phyloP scores from a whole-genome alignment of 768 basidiomycete genomes.

The Termitomyces sp. region DNA sequence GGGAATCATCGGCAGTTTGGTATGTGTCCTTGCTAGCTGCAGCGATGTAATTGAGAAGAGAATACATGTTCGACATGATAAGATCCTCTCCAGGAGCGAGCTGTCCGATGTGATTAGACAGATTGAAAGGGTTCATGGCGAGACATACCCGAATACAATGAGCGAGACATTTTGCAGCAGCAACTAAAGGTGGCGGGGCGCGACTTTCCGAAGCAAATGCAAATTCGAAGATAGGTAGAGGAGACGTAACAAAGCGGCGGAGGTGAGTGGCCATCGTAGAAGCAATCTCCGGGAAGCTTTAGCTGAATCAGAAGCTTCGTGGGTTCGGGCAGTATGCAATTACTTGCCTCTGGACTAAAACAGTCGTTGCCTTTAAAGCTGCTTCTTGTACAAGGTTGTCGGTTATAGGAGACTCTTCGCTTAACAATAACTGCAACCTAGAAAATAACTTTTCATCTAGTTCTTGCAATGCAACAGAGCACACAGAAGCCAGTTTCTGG shows the following conservation, averaged over 20 bases:
- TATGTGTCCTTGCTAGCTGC: conserved; percentile 75
- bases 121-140: not conserved
- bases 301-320: not conserved
- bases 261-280: conserved; percentile 70
- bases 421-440: conserved; percentile 68
- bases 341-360: conserved; percentile 73
- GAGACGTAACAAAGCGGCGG: conserved; percentile 83
- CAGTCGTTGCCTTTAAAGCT: conserved; percentile 78
- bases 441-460: conserved; percentile 67
- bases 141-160: conserved; percentile 74
- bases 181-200: conserved; percentile 71
- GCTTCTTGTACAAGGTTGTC: conserved; percentile 88
- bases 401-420: conserved; percentile 73
- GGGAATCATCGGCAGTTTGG: conserved; percentile 41
- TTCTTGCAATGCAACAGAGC: conserved; percentile 65
- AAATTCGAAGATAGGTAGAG: conserved; percentile 83
- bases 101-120: conserved; percentile 30
- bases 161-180: conserved; percentile 87
- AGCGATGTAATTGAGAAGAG: conserved; percentile 87
- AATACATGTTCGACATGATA: conserved; percentile 94
- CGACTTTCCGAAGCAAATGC: conserved; percentile 71
- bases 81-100: conserved; percentile 84
- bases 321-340: not conserved
- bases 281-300: conserved; percentile 79
- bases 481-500: conserved; percentile 83